Evolutionary conservation across 352 stramenopile species (phyloP), one percentile per base, ranked within the genome.

Genomic region (Pythium diclinum): DNA sequence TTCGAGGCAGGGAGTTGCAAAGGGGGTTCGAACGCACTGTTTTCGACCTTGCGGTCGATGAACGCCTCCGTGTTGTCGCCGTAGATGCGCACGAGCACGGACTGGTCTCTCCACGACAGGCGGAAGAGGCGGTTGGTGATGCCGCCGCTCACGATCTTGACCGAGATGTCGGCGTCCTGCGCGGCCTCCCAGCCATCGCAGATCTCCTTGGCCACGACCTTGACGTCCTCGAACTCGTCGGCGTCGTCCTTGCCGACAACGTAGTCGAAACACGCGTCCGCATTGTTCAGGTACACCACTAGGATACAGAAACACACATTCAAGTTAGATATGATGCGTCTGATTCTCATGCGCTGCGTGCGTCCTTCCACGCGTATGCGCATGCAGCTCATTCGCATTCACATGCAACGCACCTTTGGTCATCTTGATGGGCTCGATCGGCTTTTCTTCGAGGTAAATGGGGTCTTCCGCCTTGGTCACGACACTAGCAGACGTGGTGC

Each of bases 61-160:
- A 98, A 91, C 25, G 92, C 81, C 60, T 98, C 92, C 36, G 93
- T 98, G 77, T 97, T 94, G 62, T 92, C 76, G 21, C 93, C 93
- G 57, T 97, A 98, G 42, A 98, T 70, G 21, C 93, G 87, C 53
- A 98, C 82, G 17, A 98, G 79, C 48, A 96, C 86, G 44, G 85
- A 91, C 70, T 71, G 60, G 54, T 88, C 82, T 19, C 76, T 54
- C 73, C 77, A 93, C 23, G 77, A 73, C 58, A 97, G 75, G 21
- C 88, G 87, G 77, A 96, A 98, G 23, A 98, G 83, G 60, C 87
- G 81, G 68, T 98, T 98, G 14, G 93, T 98, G 74, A 98, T 97
- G 48, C 93, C 93, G 47, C 93, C 93, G 48, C 81, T 80, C 52
- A 94, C 88, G 69, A 93, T 91, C 65, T 92, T 93, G 72, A 95